Evolutionary conservation across 139 green algal species (phyloP).

Genomic region (Micractinium sp.): DNA sequence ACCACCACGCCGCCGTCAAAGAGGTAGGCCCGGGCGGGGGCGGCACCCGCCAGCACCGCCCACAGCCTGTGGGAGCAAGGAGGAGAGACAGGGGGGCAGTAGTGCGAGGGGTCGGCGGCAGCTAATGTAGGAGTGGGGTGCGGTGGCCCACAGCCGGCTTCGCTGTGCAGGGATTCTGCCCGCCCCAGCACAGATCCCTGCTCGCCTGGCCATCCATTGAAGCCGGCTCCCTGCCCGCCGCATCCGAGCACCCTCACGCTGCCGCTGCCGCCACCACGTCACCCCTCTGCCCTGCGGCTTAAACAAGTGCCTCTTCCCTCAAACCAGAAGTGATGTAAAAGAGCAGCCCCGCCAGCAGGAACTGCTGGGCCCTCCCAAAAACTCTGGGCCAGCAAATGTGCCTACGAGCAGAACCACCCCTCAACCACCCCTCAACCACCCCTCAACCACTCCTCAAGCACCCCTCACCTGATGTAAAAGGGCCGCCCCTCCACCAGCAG

Average conservation of each 20-base stretch:
- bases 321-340: too few relatives aligned
- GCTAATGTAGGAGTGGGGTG: background rate
- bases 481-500: slow-evolving; percentile 49
- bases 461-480: slow-evolving; percentile 62
- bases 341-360: too few relatives aligned
- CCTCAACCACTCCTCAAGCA: background rate
- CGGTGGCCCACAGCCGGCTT: background rate
- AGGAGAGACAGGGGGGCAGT: background rate
- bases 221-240: too few relatives aligned
- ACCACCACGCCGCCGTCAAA: slow-evolving; percentile 66
- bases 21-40: slow-evolving; percentile 61
- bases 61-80: slow-evolving; percentile 59
- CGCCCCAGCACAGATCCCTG: background rate
- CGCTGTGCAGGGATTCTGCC: background rate
- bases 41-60: slow-evolving; percentile 58
- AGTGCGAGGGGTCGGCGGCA: too few relatives aligned
- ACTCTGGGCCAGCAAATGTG: background rate
- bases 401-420: background rate
- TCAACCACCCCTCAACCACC: background rate
- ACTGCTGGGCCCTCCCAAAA: background rate
- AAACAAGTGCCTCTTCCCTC: too few relatives aligned
- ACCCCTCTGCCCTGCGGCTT: too few relatives aligned
- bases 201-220: too few relatives aligned
- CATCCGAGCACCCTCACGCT: too few relatives aligned
- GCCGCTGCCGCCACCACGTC: too few relatives aligned